Percentiles rank a stretch among this genome's conserved stretches.
Evolutionary conservation across 2,329 filamentous ascomycete species (phyloP).

Genomic region (Exophiala calicioides): DNA sequence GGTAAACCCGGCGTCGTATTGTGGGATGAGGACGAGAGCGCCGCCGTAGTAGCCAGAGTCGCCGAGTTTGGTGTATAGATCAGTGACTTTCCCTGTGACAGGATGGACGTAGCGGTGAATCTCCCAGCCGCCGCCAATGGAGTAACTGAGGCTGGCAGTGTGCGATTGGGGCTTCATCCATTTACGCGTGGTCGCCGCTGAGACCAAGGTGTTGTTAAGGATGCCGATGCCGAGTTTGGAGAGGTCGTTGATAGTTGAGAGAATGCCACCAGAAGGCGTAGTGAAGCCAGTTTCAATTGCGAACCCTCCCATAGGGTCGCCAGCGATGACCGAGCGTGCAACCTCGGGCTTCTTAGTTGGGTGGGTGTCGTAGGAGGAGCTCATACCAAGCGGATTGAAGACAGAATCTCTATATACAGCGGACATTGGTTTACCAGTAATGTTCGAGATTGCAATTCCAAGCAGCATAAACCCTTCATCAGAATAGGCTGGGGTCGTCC

Average conservation of each 20-base stretch:
- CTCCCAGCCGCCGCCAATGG: constrained; percentile 46
- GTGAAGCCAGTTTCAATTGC: constrained; percentile 17
- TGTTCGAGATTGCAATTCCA: constrained; percentile 48
- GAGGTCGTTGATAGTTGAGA: constrained; percentile 42
- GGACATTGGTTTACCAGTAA: constrained; percentile 44
- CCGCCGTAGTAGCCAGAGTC: constrained; percentile 44
- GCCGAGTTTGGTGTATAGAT: constrained; percentile 47
- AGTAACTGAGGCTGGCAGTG: constrained; percentile 43
- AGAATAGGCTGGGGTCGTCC: constrained; percentile 51
- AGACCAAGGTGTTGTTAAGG: constrained; percentile 40
- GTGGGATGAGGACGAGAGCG: constrained; percentile 45
- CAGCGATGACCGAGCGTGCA: constrained; percentile 28
- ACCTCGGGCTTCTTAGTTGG: constrained; percentile 33
- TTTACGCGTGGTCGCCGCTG: constrained; percentile 37
- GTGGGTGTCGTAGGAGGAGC: constrained; percentile 40
- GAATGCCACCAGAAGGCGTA: constrained; percentile 27
- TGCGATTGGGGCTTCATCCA: constrained; percentile 47
- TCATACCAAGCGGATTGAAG: constrained; percentile 47
- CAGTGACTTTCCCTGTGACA: constrained; percentile 30
- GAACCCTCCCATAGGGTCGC: neutral
- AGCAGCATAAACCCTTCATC: constrained; percentile 52
- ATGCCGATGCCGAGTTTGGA: constrained; percentile 37
- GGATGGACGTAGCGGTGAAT: constrained; percentile 40
- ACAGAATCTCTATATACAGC: constrained; percentile 46
- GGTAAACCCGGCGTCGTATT: constrained; percentile 49